Conservation (phyloP, 192 early-diverging fungal genomes). For the Coemansia sp. region DNA sequence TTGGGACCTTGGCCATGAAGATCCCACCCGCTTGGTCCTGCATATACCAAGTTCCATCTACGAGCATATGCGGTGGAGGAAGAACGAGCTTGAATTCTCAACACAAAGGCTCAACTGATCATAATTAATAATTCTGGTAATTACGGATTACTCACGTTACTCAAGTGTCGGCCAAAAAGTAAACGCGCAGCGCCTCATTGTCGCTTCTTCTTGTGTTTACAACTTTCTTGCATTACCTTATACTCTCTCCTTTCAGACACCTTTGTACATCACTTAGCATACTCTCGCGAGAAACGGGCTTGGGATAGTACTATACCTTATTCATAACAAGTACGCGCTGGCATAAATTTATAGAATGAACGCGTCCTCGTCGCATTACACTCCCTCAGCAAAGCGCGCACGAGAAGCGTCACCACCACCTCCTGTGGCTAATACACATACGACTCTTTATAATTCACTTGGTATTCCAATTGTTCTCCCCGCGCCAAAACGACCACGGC, state of each 20-base stretch:
- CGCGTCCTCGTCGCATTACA: not conserved
- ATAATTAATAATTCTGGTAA: too few relatives aligned
- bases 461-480: constrained; percentile 17
- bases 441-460: not conserved
- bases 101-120: too few relatives aligned
- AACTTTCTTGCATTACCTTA: not conserved
- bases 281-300: not conserved
- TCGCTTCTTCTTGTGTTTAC: not conserved
- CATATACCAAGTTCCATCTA: too few relatives aligned
- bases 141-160: too few relatives aligned
- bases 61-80: too few relatives aligned
- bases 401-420: not conserved
- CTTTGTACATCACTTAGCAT: not conserved
- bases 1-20: too few relatives aligned
- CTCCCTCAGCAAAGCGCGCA: not conserved
- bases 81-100: too few relatives aligned
- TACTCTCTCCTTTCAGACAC: not conserved
- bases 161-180: too few relatives aligned
- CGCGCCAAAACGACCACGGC: constrained; percentile 6
- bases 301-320: not conserved
- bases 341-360: not conserved
- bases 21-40: too few relatives aligned
- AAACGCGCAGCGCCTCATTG: not conserved
- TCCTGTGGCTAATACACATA: not conserved
- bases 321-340: not conserved